Base-by-base conservation (phyloP, 352 stramenopile species). In the Phytopythium boreale region DNA sequence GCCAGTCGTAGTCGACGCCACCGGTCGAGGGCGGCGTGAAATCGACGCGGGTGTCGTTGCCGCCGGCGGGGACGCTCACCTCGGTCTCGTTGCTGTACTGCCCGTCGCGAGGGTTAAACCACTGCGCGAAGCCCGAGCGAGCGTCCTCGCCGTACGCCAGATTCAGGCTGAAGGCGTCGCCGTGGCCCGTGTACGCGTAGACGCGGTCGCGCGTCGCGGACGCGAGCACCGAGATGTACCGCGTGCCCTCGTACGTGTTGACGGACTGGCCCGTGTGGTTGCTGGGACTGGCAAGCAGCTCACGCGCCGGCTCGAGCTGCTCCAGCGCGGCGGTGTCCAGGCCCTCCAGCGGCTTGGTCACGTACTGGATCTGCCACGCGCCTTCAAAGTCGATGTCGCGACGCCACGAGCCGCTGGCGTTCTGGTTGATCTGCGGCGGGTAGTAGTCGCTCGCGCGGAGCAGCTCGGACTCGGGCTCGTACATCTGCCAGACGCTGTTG, bases 401-500 rank as follows among this genome's bases (percentile, higher is more conserved):
- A 5, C 67, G 67, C 67, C 67, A 74, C 4, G 67, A 74, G 20
- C 63, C 49, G 15, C 58, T 62, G 2, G 59, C 59, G 19, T 74
- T 65, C 24, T 66, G 59, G 34, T 50, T 62, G n/a, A 62, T 59
- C 17, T 55, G 27, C 15, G 68, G 60, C 4, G 43, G 39, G 43
- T 70, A 70, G 46, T 70, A 74, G 36, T 67, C 67, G n/a, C 52
- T 67, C 29, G 59, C 53, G 27, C 63, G 53, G 3, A 70, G 39
- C 5, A 74, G 59, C 12, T 74, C 59, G n/a, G 27, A 22, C 4
- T 4, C 15, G 19, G 62, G 67, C 46, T 72, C 67, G 39, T 72
- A 72, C 57, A 72, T 66, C 10, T 72, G 67, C 62, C 67, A 65
- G 1, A 71, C 57, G 22, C 61, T 72, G 49, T 72, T 64, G 49